Base-by-base conservation (phyloP, 73 alveolate genomes). In the Effrenium voratum region DNA sequence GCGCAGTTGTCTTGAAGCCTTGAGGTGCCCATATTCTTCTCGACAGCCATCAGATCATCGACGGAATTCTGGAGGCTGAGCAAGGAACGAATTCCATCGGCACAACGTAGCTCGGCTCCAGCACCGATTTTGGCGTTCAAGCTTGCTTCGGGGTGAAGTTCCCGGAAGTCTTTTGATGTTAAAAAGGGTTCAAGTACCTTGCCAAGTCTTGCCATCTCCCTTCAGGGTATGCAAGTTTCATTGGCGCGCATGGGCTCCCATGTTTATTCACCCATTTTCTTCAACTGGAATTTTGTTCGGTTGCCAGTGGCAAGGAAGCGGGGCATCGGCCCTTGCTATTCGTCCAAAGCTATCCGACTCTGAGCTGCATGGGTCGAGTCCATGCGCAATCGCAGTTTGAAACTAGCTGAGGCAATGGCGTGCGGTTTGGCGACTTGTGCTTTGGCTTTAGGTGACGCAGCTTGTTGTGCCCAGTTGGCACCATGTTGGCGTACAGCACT, bases 251-350 rank as follows among this genome's bases (percentile, higher is more conserved):
- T n/a, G n/a, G n/a, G n/a, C n/a, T n/a, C n/a, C n/a, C n/a, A n/a
- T n/a, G n/a, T n/a, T n/a, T n/a, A n/a, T n/a, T n/a, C n/a, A n/a
- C n/a, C n/a, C n/a, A n/a, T n/a, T n/a, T n/a, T n/a, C n/a, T n/a
- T n/a, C n/a, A n/a, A n/a, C n/a, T n/a, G n/a, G n/a, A n/a, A n/a
- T n/a, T n/a, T n/a, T n/a, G n/a, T n/a, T n/a, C n/a, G n/a, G n/a
- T n/a, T n/a, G n/a, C n/a, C n/a, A n/a, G n/a, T n/a, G 98, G 99
- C 99, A 6, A 99, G 99, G 50, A 99, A 99, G 90, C 99, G 99
- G 87, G 99, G 99, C 57, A 99, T 99, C 49, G 99, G 99, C 60
- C 99, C 99, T 0, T 96, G 99, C 50, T 99, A 99, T 91, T 99
- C 99, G 26, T 95, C 99, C 80, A 99, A 99, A 87, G 99, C 99